These are phyloP conservation scores for Platanthera guangdongensis DNA, from an alignment of 106 monocot species.

Conservation along the genomic window DNA sequence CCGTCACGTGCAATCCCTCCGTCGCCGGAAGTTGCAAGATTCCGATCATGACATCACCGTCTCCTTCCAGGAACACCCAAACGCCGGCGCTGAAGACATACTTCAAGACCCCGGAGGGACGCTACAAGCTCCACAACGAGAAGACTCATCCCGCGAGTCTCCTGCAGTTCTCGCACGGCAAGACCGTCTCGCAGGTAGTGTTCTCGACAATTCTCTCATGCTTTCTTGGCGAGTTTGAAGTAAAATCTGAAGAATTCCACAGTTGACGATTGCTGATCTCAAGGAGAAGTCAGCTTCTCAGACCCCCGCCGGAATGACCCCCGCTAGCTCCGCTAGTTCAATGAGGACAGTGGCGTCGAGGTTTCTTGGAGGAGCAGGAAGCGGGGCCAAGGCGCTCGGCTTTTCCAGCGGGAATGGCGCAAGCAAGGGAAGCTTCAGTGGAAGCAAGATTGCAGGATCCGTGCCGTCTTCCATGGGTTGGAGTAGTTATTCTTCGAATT, in stretches of 20 bases:
- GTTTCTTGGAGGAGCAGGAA: constrained; percentile 29
- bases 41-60: constrained; percentile 24
- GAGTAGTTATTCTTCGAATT: constrained; percentile 12
- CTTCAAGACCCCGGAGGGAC: constrained; percentile 68
- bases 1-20: too few species aligned
- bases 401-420: constrained; percentile 67
- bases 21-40: not conserved
- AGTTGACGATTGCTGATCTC: constrained; percentile 44
- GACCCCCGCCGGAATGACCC: constrained; percentile 14
- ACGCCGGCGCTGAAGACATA: constrained; percentile 47
- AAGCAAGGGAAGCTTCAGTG: constrained; percentile 29
- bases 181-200: constrained; percentile 50
- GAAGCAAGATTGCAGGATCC: constrained; percentile 40
- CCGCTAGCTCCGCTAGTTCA: constrained; percentile 16
- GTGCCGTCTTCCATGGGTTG: constrained; percentile 22
- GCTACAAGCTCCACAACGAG: constrained; percentile 67
- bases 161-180: constrained; percentile 59
- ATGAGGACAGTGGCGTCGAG: constrained; percentile 27
- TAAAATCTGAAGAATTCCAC: not conserved
- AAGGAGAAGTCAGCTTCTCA: constrained; percentile 25
- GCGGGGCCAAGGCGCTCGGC: constrained; percentile 37
- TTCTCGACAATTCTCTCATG: not conserved
- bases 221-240: too few species aligned
- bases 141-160: constrained; percentile 46
- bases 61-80: constrained; percentile 34